These are phyloP conservation scores for Fusarium hainanense DNA, from an alignment of 2,329 filamentous ascomycete genomes.

Conservation along the genomic window DNA sequence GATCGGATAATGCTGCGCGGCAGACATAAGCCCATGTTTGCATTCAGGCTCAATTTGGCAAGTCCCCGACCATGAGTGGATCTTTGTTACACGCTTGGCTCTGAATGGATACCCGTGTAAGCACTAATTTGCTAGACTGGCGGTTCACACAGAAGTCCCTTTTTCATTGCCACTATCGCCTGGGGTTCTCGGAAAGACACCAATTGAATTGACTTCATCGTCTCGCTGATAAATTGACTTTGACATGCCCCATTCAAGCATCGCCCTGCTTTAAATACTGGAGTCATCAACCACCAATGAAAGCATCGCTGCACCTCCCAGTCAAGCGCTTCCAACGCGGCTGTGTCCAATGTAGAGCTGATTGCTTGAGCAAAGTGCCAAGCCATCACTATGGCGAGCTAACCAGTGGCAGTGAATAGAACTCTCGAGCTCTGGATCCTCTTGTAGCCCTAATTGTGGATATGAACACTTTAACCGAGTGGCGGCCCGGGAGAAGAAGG, in stretches of 20 bases:
- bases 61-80: background rate
- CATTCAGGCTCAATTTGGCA: background rate
- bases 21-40: background rate
- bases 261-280: no score
- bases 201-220: background rate
- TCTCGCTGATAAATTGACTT: no score
- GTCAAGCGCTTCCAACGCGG: background rate
- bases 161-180: background rate
- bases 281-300: background rate
- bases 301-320: background rate
- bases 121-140: background rate
- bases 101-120: background rate
- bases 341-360: background rate
- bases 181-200: background rate
- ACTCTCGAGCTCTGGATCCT: background rate
- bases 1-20: background rate
- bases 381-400: background rate
- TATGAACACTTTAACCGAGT: background rate
- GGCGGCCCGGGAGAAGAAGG: background rate
- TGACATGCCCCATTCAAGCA: no score
- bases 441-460: background rate
- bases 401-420: background rate
- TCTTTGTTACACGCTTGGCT: background rate
- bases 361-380: background rate
- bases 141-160: background rate